Base-by-base conservation (phyloP, 306 rosid species). In the Fagus sylvatica region DNA sequence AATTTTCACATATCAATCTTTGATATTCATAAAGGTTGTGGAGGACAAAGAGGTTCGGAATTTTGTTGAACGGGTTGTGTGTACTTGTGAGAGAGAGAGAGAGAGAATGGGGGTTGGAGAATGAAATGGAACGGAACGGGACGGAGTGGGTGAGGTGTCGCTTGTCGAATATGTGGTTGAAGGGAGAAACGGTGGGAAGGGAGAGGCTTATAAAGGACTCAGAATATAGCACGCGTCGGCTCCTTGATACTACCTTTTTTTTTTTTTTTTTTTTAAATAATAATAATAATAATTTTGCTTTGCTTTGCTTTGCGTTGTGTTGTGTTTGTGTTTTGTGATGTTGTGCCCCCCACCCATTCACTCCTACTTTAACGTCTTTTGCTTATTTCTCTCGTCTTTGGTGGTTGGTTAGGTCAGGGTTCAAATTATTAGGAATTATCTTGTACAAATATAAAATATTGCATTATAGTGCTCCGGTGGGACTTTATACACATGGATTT, bases 191-290 rank as follows among this genome's bases (percentile, higher is more conserved):
- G 86, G 73, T 71, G 88, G 69, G 73, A 66, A 55, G 51, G 51
- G 51, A 2, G 73, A 69, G 70, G 60, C 67, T 89, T 88, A 89
- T 90, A 85, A 86, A 86, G 87, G 80, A 78, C 87, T 89, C 87
- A 81, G 64, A 57, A 55, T 68, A 53, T 60, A 40, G 73, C 81
- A 86, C 69, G 84, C 84, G n/a, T 81, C 67, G 36, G 17, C 56
- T 67, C 53, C 7, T 41, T 9, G 30, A 30, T 48, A 8, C 74
- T 32, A 72, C 36, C 42, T 74, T 61, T 57, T 53, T 34, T 15
- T 17, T 53, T 53, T 49, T n/a, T 3, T 37, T 3, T 9, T 39
- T 41, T 48, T 41, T 9, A 11, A 5, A 30, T 8, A 5, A 7
- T 62, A 62, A 48, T 34, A 22, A 22, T 22, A 22, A 22, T 22